Conservation (phyloP, 331 rosid genomes). For the Acacia concinna region DNA sequence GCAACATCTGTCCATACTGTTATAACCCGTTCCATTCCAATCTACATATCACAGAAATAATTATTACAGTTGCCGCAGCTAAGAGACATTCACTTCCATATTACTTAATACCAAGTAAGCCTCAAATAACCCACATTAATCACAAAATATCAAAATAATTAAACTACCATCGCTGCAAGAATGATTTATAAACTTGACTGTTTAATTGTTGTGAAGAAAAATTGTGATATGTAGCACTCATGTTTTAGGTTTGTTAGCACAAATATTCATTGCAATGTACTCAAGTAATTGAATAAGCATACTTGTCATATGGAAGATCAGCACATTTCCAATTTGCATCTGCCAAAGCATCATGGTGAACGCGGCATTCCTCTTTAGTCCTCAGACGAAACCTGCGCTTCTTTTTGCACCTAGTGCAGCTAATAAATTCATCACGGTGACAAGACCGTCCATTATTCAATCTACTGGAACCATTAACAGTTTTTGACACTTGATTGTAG, state of each 20-base stretch:
- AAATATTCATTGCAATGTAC: constrained; percentile 5
- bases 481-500: constrained; percentile 74
- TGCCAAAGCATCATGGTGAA: constrained; percentile 86
- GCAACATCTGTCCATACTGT: background rate
- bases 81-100: background rate
- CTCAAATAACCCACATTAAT: constrained; percentile 5
- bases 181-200: background rate
- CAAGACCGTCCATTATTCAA: constrained; percentile 68
- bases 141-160: background rate
- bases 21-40: background rate
- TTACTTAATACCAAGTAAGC: background rate
- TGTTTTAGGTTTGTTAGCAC: background rate
- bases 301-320: constrained; percentile 89
- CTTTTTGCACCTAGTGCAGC: constrained; percentile 75
- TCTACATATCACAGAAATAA: background rate
- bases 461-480: constrained; percentile 62
- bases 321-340: constrained; percentile 81
- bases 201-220: background rate
- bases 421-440: constrained; percentile 89
- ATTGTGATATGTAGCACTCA: background rate
- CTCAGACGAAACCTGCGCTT: constrained; percentile 92
- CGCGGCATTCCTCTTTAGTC: constrained; percentile 80
- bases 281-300: constrained; percentile 35
- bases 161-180: constrained; percentile 16
- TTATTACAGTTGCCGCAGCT: constrained; percentile 1